Conservation (phyloP, 768 basidiomycete genomes). For the Amanita rubescens region DNA sequence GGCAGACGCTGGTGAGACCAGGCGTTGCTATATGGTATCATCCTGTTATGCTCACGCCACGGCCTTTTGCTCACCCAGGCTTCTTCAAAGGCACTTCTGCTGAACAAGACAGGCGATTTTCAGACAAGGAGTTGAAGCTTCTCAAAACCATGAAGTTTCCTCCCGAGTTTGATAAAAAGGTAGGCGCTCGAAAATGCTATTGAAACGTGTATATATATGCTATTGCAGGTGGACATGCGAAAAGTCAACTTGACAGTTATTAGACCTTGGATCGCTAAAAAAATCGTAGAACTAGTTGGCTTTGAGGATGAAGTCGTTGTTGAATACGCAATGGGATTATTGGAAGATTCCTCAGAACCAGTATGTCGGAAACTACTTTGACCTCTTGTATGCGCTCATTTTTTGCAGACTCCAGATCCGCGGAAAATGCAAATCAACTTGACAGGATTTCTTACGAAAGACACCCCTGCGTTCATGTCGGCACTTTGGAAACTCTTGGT, state of each 20-base stretch:
- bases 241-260: constrained; percentile 93
- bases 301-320: constrained; percentile 97
- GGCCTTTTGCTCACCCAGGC: constrained; percentile 35
- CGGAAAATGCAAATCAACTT: constrained; percentile 94
- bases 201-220: not conserved
- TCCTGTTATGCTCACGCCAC: constrained; percentile 13
- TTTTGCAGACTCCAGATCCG: constrained; percentile 73
- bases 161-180: constrained; percentile 82
- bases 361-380: constrained; percentile 35
- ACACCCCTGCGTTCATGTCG: constrained; percentile 82
- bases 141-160: constrained; percentile 91
- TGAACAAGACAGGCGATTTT: constrained; percentile 88
- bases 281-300: constrained; percentile 82
- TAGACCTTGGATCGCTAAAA: constrained; percentile 92
- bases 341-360: constrained; percentile 82
- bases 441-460: constrained; percentile 85
- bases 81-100: constrained; percentile 90
- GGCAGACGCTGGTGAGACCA: constrained; percentile 52
- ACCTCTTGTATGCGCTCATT: not conserved
- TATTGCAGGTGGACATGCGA: constrained; percentile 77
- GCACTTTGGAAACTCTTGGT: constrained; percentile 88
- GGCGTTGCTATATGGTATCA: constrained; percentile 18
- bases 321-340: constrained; percentile 90
- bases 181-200: constrained; percentile 16
- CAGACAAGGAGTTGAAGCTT: constrained; percentile 89